A percentile compares a stretch with the other conserved stretches of the same genome.
phyloP scores from a whole-genome alignment of 495 filamentous ascomycete species.

The Rhizodiscina lignyota region DNA sequence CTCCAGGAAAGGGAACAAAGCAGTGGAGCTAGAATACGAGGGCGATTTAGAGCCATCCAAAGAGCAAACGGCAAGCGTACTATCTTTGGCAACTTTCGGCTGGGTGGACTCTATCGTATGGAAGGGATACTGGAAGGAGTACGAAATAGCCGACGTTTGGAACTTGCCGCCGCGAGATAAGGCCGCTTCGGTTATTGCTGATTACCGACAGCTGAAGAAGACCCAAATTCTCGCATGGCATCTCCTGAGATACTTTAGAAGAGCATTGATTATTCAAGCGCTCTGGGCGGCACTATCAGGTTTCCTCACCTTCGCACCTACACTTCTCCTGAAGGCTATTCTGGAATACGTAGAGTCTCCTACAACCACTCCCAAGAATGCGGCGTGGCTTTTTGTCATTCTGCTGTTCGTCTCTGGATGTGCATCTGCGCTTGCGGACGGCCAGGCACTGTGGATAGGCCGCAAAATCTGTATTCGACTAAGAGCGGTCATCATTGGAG shows the following conservation, averaged over 20 bases:
- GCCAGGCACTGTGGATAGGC: slow-evolving; percentile 84
- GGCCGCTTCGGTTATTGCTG: slow-evolving; percentile 55
- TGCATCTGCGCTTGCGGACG: slow-evolving; percentile 60
- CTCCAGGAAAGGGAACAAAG: slow-evolving; percentile 83
- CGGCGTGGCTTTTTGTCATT: slow-evolving; percentile 91
- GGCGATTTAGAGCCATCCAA: slow-evolving; percentile 68
- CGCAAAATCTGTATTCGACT: slow-evolving; percentile 86
- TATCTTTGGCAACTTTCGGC: slow-evolving; percentile 73
- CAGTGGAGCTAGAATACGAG: slow-evolving; percentile 71
- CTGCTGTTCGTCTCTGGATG: slow-evolving; percentile 68
- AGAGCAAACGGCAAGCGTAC: slow-evolving; percentile 71
- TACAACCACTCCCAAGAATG: slow-evolving; percentile 58
- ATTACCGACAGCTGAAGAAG: slow-evolving; percentile 76
- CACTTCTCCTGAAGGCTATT: slow-evolving; percentile 77
- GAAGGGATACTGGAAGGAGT: slow-evolving; percentile 76
- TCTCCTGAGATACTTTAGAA: slow-evolving; percentile 68
- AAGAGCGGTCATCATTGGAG: slow-evolving; percentile 88
- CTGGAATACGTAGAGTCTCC: slow-evolving; percentile 86
- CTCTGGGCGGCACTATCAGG: slow-evolving; percentile 63
- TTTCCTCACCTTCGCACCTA: slow-evolving; percentile 77
- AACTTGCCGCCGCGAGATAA: slow-evolving; percentile 80
- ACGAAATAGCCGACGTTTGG: slow-evolving; percentile 78
- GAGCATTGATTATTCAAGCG: slow-evolving; percentile 58
- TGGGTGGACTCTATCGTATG: slow-evolving; percentile 86
- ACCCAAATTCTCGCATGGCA: slow-evolving; percentile 67